These are phyloP conservation scores for Volutella citrinella DNA, from an alignment of 2,329 filamentous ascomycete species.

Conservation along the genomic window DNA sequence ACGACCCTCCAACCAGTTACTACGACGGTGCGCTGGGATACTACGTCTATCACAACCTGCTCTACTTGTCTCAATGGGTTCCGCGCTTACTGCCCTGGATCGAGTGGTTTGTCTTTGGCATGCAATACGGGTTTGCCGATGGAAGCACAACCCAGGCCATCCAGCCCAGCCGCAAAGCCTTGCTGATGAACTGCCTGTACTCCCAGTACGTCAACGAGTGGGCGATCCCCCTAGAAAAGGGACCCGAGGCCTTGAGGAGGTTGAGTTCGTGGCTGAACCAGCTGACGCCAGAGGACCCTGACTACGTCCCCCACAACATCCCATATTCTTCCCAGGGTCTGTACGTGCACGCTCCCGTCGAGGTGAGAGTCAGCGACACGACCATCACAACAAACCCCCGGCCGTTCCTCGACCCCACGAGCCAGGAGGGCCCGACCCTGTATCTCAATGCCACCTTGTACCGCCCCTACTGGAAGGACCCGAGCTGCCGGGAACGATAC, in stretches of 20 bases:
- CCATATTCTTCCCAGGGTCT: slow-evolving; percentile 77
- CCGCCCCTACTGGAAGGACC: slow-evolving; percentile 74
- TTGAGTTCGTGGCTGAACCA: slow-evolving; percentile 81
- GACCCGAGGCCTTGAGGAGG: slow-evolving; percentile 80
- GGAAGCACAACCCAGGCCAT: slow-evolving; percentile 69
- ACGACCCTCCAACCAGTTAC: slow-evolving; percentile 64
- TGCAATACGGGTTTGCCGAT: slow-evolving; percentile 90
- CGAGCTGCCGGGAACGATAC: slow-evolving; percentile 72
- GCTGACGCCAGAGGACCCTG: slow-evolving; percentile 58
- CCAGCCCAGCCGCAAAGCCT: slow-evolving; percentile 73
- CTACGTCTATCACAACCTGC: slow-evolving; percentile 86
- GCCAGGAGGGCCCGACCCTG: slow-evolving; percentile 65
- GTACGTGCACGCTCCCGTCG: slow-evolving; percentile 86
- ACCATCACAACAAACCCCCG: slow-evolving; percentile 34
- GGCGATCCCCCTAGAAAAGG: slow-evolving; percentile 82
- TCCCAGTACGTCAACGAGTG: slow-evolving; percentile 99
- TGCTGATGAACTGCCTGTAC: slow-evolving; percentile 96
- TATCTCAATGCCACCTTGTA: slow-evolving; percentile 92
- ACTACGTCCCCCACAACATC: slow-evolving; percentile 65
- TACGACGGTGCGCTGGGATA: slow-evolving; percentile 83
- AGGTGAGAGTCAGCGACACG: slow-evolving; percentile 83
- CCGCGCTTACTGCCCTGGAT: slow-evolving; percentile 81
- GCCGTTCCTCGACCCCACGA: slow-evolving; percentile 67
- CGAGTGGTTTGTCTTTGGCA: slow-evolving; percentile 95
- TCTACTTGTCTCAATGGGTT: slow-evolving; percentile 74